Conservation (phyloP, 2,329 filamentous ascomycete species). For the Beauveria sp. region DNA sequence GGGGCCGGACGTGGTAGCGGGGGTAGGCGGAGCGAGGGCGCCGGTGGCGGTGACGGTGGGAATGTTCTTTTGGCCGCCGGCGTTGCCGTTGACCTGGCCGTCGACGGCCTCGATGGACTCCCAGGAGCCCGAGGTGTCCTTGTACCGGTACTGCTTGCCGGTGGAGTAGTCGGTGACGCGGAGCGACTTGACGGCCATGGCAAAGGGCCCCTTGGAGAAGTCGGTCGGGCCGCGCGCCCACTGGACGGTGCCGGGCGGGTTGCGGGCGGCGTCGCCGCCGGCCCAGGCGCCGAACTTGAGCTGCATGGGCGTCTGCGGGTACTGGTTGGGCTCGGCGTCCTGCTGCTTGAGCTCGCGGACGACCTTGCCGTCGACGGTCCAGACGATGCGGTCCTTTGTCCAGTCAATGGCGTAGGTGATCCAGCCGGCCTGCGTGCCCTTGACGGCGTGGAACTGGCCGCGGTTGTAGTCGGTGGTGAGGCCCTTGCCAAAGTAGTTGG, state of each 20-base stretch:
- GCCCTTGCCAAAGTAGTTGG: slow-evolving; percentile 96
- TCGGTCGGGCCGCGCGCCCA: slow-evolving; percentile 86
- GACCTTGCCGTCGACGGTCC: slow-evolving; percentile 72
- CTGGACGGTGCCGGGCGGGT: slow-evolving; percentile 71
- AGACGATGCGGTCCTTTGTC: slow-evolving; percentile 77
- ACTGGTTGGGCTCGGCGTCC: slow-evolving; percentile 65
- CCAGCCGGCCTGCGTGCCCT: slow-evolving; percentile 64
- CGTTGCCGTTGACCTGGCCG: slow-evolving; percentile 65
- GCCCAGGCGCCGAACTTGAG: slow-evolving; percentile 89
- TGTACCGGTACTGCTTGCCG: slow-evolving; percentile 75
- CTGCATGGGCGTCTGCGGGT: slow-evolving; percentile 93
- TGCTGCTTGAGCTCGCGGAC: slow-evolving; percentile 66
- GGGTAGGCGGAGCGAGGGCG: slow-evolving; percentile 49
- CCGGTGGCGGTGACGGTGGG: slow-evolving; percentile 46
- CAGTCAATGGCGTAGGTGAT: slow-evolving; percentile 90
- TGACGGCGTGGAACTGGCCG: slow-evolving; percentile 65
- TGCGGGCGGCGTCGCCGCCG: slow-evolving; percentile 70
- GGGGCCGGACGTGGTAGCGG: slow-evolving; percentile 50
- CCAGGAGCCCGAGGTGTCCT: slow-evolving; percentile 71
- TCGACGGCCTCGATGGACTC: slow-evolving; percentile 73
- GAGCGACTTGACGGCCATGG: slow-evolving; percentile 73
- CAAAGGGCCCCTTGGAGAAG: slow-evolving; percentile 75
- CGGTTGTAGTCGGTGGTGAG: slow-evolving; percentile 79
- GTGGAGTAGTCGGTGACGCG: slow-evolving; percentile 87
- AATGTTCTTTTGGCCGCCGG: slow-evolving; percentile 43